Base-by-base conservation (phyloP, 108 stramenopile genomes). In the Cyclotella cryptica region DNA sequence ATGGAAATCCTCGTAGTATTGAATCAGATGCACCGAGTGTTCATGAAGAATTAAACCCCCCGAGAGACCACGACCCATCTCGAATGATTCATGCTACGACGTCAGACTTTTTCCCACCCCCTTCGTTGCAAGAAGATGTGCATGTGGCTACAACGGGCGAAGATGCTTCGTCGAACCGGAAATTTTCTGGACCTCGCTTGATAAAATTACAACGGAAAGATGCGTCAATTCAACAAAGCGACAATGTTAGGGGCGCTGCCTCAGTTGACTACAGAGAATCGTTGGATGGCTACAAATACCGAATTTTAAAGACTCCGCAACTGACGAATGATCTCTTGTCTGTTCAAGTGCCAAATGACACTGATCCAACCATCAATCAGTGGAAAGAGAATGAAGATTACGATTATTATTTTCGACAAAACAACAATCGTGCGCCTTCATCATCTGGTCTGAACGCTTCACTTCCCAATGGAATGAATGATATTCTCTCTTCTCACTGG, bases 261-360 rank as follows among this genome's bases (percentile, higher is more conserved):
- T 42, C 44, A 43, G 43, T 45, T 24, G n/a, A 43, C 24, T 71
- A 55, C 69, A 42, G 70, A 26, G 42, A 71, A 22, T 58, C 54
- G 7, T 44, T 71, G n/a, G 42, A 58, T 71, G 70, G 70, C 1
- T 71, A 71, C 57, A 71, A 71, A n/a, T 71, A 71, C 26, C 53
- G 55, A 27, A 44, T 71, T 15, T 28, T 71, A 19, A 71, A 71
- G 22, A 71, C 57, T 10, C 57, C 70, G 1, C 57, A 44, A 44
- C 19, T 58, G 22, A 71, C 55, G 26, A 71, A 57, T 59, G 70
- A 71, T 26, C 10, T 58, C 3, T 26, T 71, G 40, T 24, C 54
- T 29, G 8, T 15, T 22, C 55, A 45, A 58, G 54, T 44, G 10
- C 70, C 70, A 71, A 13, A 42, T 28, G 3, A 43, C 6, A 1